Percentiles rank a stretch among this genome's conserved stretches.
These are phyloP conservation scores for Boletus barrowsii DNA, from an alignment of 768 basidiomycete species.

Conservation along the genomic window DNA sequence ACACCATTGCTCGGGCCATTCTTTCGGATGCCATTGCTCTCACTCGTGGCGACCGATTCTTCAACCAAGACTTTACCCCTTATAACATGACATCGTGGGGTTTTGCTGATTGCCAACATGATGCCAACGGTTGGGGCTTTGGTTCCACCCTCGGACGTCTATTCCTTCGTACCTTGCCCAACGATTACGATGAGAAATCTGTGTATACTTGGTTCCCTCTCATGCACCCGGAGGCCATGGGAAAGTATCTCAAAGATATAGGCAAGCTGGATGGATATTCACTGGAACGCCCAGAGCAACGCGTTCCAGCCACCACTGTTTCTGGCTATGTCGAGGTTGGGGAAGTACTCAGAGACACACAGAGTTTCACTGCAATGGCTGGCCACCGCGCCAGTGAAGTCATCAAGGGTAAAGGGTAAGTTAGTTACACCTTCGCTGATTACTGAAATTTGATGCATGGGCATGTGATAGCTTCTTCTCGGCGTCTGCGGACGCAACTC, in stretches of 20 bases:
- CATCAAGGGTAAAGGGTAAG: slow-evolving; percentile 58
- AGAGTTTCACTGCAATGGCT: slow-evolving; percentile 48
- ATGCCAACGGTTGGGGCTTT: slow-evolving; percentile 67
- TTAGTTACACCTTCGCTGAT: slow-evolving; percentile 4
- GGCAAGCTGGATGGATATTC: slow-evolving; percentile 55
- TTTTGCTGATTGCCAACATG: slow-evolving; percentile 77
- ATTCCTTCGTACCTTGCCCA: slow-evolving; percentile 69
- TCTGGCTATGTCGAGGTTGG: slow-evolving; percentile 49
- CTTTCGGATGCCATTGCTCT: slow-evolving; percentile 84
- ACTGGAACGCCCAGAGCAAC: slow-evolving; percentile 44
- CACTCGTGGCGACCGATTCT: slow-evolving; percentile 81
- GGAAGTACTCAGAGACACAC: slow-evolving; percentile 47
- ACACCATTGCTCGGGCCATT: slow-evolving; percentile 83
- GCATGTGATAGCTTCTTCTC: slow-evolving; percentile 58
- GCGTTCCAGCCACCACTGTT: slow-evolving; percentile 31
- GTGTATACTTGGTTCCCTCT: slow-evolving; percentile 87
- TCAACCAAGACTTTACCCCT: slow-evolving; percentile 78
- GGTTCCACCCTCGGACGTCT: slow-evolving; percentile 69
- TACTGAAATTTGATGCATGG: slow-evolving; percentile 1
- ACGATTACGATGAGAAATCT: slow-evolving; percentile 65
- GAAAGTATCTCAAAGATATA: slow-evolving; percentile 52
- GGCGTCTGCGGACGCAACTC: slow-evolving; percentile 38
- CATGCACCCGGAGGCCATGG: slow-evolving; percentile 74
- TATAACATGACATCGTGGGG: slow-evolving; percentile 83
- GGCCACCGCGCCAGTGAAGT: slow-evolving; percentile 49